phyloP scores from a whole-genome alignment of 768 basidiomycete genomes.

The Rhizopogon vulgaris region DNA sequence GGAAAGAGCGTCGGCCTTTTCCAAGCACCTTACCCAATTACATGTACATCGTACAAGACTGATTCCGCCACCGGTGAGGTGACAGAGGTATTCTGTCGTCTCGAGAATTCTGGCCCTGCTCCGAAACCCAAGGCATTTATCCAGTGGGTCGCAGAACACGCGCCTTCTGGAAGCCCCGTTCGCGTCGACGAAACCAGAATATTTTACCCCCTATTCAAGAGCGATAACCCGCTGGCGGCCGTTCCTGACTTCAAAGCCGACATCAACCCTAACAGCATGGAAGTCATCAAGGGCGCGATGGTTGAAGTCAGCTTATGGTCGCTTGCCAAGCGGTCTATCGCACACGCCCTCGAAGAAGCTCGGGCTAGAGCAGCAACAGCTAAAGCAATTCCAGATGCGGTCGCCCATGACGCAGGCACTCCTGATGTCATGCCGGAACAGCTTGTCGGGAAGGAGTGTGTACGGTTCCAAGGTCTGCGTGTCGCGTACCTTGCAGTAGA shows the following conservation, averaged over 20 bases:
- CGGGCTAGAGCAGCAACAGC: slow-evolving; percentile 57
- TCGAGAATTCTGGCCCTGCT: slow-evolving; percentile 61
- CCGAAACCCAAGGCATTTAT: slow-evolving; percentile 92
- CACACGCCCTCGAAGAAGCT: slow-evolving; percentile 61
- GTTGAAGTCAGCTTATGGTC: slow-evolving; percentile 88
- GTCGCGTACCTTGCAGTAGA: slow-evolving; percentile 95
- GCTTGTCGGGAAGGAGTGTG: slow-evolving; percentile 83
- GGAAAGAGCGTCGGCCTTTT: slow-evolving; percentile 97
- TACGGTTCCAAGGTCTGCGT: slow-evolving; percentile 94
- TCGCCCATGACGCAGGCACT: slow-evolving; percentile 41
- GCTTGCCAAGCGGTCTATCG: slow-evolving; percentile 63
- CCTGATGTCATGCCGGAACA: slow-evolving; percentile 70
- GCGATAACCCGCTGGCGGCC: slow-evolving; percentile 71
- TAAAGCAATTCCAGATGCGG: slow-evolving; percentile 33
- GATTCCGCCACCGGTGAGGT: slow-evolving; percentile 70
- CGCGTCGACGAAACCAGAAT: slow-evolving; percentile 83
- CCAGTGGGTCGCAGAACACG: slow-evolving; percentile 93
- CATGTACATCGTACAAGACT: slow-evolving; percentile 83
- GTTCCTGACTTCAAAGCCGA: slow-evolving; percentile 77
- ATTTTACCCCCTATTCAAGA: slow-evolving; percentile 92
- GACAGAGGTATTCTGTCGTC: slow-evolving; percentile 67
- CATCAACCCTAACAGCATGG: slow-evolving; percentile 75
- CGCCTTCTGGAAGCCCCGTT: slow-evolving; percentile 74
- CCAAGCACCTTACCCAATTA: slow-evolving; percentile 87
- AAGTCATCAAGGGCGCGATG: slow-evolving; percentile 74